Evolutionary conservation across 2,329 filamentous ascomycete genomes (phyloP).

Genomic region (Aspergillus fructus): DNA sequence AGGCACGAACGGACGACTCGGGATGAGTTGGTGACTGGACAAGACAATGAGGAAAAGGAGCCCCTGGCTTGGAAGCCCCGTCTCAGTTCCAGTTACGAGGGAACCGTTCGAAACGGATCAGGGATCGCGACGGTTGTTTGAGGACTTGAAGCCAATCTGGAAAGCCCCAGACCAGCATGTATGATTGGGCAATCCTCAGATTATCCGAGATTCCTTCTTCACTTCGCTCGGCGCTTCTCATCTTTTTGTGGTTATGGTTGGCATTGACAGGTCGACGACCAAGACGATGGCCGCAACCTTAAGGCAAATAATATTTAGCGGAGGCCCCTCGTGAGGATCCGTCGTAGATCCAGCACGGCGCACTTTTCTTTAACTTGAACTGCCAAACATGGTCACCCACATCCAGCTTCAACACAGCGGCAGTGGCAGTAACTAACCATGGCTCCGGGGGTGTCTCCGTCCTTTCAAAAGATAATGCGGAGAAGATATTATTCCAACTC

Average conservation of each 20-base stretch:
- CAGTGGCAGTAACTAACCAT: not conserved
- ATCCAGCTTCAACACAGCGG: not conserved
- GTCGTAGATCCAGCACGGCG: not conserved
- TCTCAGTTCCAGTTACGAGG: not conserved
- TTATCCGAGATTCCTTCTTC: not conserved
- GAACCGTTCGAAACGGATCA: not conserved
- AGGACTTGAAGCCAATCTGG: not conserved
- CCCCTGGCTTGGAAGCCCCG: not conserved
- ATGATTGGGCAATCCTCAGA: constrained; percentile 1
- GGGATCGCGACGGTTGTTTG: not conserved
- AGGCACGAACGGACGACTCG: not conserved
- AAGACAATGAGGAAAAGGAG: not conserved
- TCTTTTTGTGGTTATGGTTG: not conserved
- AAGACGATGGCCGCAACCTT: not conserved
- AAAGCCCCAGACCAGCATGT: not conserved
- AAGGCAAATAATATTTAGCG: constrained; percentile 1
- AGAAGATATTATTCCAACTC: not conserved
- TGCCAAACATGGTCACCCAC: not conserved
- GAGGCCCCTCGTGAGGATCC: not conserved
- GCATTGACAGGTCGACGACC: not conserved
- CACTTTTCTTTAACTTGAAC: not conserved
- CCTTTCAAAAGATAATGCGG: not conserved
- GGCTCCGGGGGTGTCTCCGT: not conserved
- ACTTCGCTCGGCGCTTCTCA: not conserved
- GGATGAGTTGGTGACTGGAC: not conserved